Evolutionary conservation across 768 basidiomycete species (phyloP), one percentile per base, ranked within the genome.

Genomic region (Mycena sanguinolenta): DNA sequence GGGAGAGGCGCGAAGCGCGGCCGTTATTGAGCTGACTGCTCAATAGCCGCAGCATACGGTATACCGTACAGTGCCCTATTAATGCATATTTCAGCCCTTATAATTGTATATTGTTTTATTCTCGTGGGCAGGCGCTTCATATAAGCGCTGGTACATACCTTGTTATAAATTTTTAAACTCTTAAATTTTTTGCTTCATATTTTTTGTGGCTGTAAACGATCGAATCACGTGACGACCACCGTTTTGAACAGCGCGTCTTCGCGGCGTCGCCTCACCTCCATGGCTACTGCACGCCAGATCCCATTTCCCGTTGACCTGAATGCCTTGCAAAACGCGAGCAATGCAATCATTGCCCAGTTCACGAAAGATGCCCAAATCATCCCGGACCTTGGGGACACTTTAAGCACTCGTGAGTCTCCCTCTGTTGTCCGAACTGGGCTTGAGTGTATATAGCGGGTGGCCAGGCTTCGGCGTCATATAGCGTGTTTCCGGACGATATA

Each of bases 381-480:
- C 57, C 93, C 94, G 36, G 94, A 95, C 79, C 78, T 92, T 42
- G 90, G 90, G 49, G 94, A 95, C 67, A 85, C 89, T 72, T 79
- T 94, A 60, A 87, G 84, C 6, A 83, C 87, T 64, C 84, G 92
- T 92, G 77, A 68, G 90, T 55, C 82, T 28, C 36, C 23, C 36
- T 53, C 42, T 60, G 17, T 25, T 19, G 16, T 49, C 52, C 50
- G 44, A 72, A 23, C 25, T 30, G 32, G 16, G 49, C 60, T 54
- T 72, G 44, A 66, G 46, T 70, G 73, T 69, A 38, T 69, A n/a
- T 73, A 92, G 91, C 90, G 44, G 88, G 89, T 60, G 86, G 84
- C 54, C 87, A 89, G 63, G 91, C 90, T 28, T 93, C 93, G n/a
- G 87, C 89, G n/a, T 87, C 89, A 12, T 95, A 95, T 78, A 94